phyloP scores from a whole-genome alignment of 768 basidiomycete species.

The Candolleomyces efflorescens region DNA sequence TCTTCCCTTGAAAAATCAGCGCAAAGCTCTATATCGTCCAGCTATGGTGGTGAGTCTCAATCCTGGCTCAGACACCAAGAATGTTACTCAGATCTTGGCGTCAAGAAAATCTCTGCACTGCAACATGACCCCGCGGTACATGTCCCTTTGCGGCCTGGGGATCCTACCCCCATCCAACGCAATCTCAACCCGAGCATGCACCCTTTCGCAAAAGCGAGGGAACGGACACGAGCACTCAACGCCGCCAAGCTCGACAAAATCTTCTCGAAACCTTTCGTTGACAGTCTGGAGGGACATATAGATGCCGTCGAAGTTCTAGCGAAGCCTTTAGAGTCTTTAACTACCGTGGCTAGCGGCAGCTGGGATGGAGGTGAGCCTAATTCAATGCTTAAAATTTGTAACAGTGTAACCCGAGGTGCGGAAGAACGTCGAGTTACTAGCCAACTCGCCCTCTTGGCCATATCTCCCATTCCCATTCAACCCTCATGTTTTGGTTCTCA shows the following conservation, averaged over 20 bases:
- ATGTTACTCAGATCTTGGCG: no score
- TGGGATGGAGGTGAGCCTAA: slow-evolving; percentile 86
- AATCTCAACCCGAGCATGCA: slow-evolving; percentile 96
- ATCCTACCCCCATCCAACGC: slow-evolving; percentile 82
- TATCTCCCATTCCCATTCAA: not conserved
- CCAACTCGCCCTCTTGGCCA: not conserved
- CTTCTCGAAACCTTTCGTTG: slow-evolving; percentile 97
- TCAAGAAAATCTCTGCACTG: slow-evolving; percentile 75
- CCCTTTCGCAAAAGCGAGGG: slow-evolving; percentile 88
- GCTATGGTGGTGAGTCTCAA: no score
- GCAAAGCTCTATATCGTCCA: no score
- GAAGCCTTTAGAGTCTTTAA: slow-evolving; percentile 67
- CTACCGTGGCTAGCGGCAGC: slow-evolving; percentile 83
- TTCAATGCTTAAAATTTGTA: slow-evolving; percentile 5
- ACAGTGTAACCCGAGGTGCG: no score
- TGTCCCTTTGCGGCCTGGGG: slow-evolving; percentile 70
- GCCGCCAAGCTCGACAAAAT: slow-evolving; percentile 97
- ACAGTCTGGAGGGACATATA: slow-evolving; percentile 84
- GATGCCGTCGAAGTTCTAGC: slow-evolving; percentile 90
- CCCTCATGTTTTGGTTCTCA: not conserved
- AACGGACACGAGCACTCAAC: slow-evolving; percentile 90
- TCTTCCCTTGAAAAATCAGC: no score
- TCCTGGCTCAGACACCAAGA: no score
- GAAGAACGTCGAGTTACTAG: no score
- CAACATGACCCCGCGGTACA: slow-evolving; percentile 78